Conservation (phyloP, 345 rosid genomes). For the Anacardium occidentale region DNA sequence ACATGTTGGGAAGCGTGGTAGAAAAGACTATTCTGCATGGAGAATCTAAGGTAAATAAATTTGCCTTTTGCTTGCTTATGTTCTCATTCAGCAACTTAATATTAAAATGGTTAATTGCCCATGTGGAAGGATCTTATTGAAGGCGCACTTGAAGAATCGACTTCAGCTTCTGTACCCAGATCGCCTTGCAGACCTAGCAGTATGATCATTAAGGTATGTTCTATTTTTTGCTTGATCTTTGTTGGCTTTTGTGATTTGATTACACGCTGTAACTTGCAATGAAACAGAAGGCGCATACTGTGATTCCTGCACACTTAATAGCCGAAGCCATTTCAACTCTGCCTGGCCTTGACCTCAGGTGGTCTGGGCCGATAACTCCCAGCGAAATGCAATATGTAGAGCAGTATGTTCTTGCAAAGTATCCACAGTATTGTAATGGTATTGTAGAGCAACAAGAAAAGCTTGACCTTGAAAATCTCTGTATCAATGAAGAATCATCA, state of each 20-base stretch:
- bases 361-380: constrained; percentile 72
- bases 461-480: constrained; percentile 29
- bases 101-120: not conserved
- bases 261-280: not conserved
- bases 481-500: constrained; percentile 39
- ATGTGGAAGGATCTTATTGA: not conserved
- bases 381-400: constrained; percentile 61
- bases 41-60: constrained; percentile 24
- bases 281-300: constrained; percentile 38
- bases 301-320: constrained; percentile 55
- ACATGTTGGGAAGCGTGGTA: constrained; percentile 20
- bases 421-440: constrained; percentile 59
- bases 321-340: constrained; percentile 63
- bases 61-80: not conserved
- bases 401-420: constrained; percentile 64
- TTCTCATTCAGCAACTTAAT: not conserved
- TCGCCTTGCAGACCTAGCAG: constrained; percentile 47
- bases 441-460: constrained; percentile 31
- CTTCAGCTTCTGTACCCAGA: constrained; percentile 17
- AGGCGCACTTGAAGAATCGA: constrained; percentile 25
- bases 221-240: not conserved
- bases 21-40: constrained; percentile 17
- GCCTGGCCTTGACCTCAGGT: constrained; percentile 57
- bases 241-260: not conserved
- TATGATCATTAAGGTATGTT: constrained; percentile 47